phyloP scores from a whole-genome alignment of 345 rosid genomes.

The Gossypium raimondii region DNA sequence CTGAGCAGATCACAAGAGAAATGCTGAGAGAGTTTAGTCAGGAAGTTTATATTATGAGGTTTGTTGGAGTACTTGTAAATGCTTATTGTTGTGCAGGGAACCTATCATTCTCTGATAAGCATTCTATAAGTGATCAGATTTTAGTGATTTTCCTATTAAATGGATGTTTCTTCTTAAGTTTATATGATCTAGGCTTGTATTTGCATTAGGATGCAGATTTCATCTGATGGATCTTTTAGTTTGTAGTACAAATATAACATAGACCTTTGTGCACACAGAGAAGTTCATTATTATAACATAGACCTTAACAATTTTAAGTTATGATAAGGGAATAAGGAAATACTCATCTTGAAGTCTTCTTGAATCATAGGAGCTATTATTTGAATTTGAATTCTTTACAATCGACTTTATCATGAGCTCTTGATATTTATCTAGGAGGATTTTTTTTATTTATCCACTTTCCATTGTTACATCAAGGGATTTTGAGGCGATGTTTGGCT shows the following conservation, averaged over 20 bases:
- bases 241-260: background rate
- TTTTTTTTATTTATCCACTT: background rate
- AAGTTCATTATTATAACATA: too few species aligned
- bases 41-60: slow-evolving; percentile 98
- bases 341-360: background rate
- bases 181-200: background rate
- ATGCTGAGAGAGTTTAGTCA: slow-evolving; percentile 85
- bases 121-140: background rate
- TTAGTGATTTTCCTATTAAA: background rate
- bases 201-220: background rate
- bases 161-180: background rate
- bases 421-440: background rate
- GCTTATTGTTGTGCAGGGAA: slow-evolving; percentile 7
- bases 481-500: background rate
- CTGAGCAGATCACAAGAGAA: slow-evolving; percentile 69
- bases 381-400: background rate
- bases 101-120: background rate
- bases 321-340: slow-evolving; percentile 1
- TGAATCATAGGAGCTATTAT: background rate
- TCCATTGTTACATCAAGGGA: slow-evolving; percentile 7
- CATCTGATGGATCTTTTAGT: background rate
- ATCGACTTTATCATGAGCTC: background rate
- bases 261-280: too few species aligned
- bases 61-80: slow-evolving; percentile 22
- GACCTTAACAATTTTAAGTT: too few species aligned